These are phyloP conservation scores for Lepiota venenata DNA, from an alignment of 768 basidiomycete species.

Conservation along the genomic window DNA sequence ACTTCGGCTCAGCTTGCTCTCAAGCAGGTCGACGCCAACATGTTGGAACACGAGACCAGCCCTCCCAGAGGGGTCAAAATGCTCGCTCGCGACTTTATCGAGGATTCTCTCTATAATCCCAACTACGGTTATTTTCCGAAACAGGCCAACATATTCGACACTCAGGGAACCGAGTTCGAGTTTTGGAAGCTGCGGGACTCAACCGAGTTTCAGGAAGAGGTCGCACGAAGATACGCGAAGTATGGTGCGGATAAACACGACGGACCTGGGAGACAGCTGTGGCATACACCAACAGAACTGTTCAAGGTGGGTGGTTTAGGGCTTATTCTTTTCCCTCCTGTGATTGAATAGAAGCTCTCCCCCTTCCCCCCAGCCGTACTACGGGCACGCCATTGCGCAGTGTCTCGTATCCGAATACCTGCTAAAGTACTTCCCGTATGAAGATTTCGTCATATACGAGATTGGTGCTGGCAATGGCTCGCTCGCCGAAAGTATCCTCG, in stretches of 20 bases:
- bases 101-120: slow-evolving; percentile 96
- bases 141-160: slow-evolving; percentile 86
- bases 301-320: slow-evolving; percentile 71
- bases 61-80: slow-evolving; percentile 87
- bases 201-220: slow-evolving; percentile 75
- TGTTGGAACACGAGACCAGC: slow-evolving; percentile 47
- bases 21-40: slow-evolving; percentile 64
- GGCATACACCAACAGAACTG: slow-evolving; percentile 98
- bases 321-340: neutral
- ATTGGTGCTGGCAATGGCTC: slow-evolving; percentile 98
- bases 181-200: slow-evolving; percentile 66
- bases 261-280: slow-evolving; percentile 85
- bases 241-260: slow-evolving; percentile 60
- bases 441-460: slow-evolving; percentile 95
- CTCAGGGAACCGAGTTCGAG: slow-evolving; percentile 57
- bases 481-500: slow-evolving; percentile 83
- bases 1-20: slow-evolving; percentile 39
- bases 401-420: slow-evolving; percentile 92
- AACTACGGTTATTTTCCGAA: slow-evolving; percentile 97
- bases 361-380: slow-evolving; percentile 70
- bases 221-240: slow-evolving; percentile 72
- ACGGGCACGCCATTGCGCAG: slow-evolving; percentile 85
- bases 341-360: slow-evolving; percentile 7
- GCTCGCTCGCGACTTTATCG: slow-evolving; percentile 94
- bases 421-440: slow-evolving; percentile 92